Base-by-base conservation (phyloP, 2,329 filamentous ascomycete genomes). In the Trichoderma koningiopsis region DNA sequence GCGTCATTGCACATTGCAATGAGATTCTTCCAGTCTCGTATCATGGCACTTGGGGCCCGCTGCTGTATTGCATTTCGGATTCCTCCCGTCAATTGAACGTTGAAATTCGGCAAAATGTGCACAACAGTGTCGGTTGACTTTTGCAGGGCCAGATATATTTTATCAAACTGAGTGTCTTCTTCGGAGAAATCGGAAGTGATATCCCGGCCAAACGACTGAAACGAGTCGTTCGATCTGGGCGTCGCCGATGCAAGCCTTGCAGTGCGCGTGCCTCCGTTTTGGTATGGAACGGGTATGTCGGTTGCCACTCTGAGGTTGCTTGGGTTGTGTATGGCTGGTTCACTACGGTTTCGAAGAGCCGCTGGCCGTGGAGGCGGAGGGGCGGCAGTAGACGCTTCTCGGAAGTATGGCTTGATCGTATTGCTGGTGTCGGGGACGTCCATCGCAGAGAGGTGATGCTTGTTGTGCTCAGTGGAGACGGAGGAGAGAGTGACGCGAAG, bases 191-290 rank as follows among this genome's bases (percentile, higher is more conserved):
- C 91, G 11, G 88, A 78, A 53, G 86, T 83, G 35, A 83, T 81
- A 66, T 83, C 76, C 33, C 77, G 77, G 27, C 74, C 78, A 37
- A 83, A 83, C 4, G 84, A 89, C 2, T 84, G 85, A 77, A 96
- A 96, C 0, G 92, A 93, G 75, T 97, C 93, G 55, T 91, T 92
- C 8, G 93, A 96, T 29, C 92, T 89, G 57, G 93, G 93, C 0
- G 93, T 96, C n/a, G 85, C 86, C 72, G 81, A 88, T 68, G 78
- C 86, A 78, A 84, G 81, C 3, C 83, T 85, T 2, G 85, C 84
- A 33, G 85, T 85, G 27, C 87, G 84, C 16, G 82, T 76, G 29
- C 73, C 76, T 37, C 84, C 84, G 70, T 86, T 87, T 66, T 85
- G 76, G 62, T 84, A 86, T 0, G 76, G 75, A 14, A 76, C 70